phyloP scores from a whole-genome alignment of 208 protist species.

The Crithidia expoeki region DNA sequence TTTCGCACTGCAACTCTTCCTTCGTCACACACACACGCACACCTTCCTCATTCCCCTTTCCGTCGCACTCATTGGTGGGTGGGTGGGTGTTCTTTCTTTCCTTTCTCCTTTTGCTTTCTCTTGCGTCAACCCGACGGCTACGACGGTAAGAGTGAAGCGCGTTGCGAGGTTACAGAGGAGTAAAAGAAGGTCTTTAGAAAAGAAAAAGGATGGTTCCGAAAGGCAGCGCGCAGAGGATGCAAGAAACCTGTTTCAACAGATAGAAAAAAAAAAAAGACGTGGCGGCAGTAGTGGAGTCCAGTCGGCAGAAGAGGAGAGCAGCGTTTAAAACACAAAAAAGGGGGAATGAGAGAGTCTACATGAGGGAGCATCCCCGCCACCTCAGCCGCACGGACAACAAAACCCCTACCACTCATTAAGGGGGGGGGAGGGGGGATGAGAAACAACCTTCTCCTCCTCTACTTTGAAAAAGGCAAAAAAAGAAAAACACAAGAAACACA shows the following conservation, averaged over 20 bases:
- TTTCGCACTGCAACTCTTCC: too few species aligned
- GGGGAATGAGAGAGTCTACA: not conserved
- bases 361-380: not conserved
- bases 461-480: slow-evolving; percentile 4
- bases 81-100: too few species aligned
- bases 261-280: not conserved
- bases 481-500: not conserved
- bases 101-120: too few species aligned
- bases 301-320: not conserved
- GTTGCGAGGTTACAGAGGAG: too few species aligned
- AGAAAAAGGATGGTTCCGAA: too few species aligned
- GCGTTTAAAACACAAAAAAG: not conserved
- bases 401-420: not conserved
- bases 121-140: too few species aligned
- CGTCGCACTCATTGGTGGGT: too few species aligned
- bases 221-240: too few species aligned
- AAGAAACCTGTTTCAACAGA: not conserved
- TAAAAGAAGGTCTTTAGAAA: too few species aligned
- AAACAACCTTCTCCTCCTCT: not conserved
- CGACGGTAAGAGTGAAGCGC: too few species aligned
- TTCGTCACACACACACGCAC: too few species aligned
- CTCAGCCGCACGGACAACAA: not conserved
- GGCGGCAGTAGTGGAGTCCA: not conserved
- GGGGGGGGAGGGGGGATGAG: not conserved
- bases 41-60: too few species aligned